Evolutionary conservation across 805 yeast genomes (phyloP), one percentile per base, ranked within the genome.

Genomic region (Starmerella stigmatis): DNA sequence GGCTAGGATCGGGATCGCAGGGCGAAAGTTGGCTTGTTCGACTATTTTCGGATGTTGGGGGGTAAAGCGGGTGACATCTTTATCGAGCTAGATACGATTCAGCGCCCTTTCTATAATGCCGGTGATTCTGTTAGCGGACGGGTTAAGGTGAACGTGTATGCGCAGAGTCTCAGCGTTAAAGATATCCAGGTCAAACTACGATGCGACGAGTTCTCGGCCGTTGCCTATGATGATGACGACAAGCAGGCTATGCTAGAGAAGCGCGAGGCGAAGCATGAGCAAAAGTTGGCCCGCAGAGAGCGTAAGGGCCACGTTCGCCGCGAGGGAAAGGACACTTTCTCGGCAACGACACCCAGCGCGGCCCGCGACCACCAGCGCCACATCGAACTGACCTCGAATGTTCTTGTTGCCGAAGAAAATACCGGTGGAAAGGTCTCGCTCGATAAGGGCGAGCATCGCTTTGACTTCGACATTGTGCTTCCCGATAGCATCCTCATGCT

Each of bases 121-220:
- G 43, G 43, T 3, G 49, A 45, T n/a, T 4, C 20, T 5, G 39
- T 45, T 6, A 20, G 21, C 13, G 49, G 49, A 3, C 15, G 5
- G 1, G 32, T 45, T 9, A 34, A 8, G 2, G 16, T 36, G 19
- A 12, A 11, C 7, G 25, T 34, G 4, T 8, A 15, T 5, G 21
- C 34, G 4, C 30, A 9, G 23, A 36, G 30, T 15, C 13, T 38
- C 5, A 27, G 15, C 7, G 25, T 38, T 9, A 26, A 21, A 13
- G 45, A 45, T 29, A 36, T 45, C 9, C 49, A 45, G 27, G 21
- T 45, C 16, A 45, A 45, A 19, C 25, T 45, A 12, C 42, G 39
- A 10, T 45, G 49, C 43, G 45, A 45, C 16, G 49, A 45, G 39
- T 34, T 8, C 16, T 41, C 32, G 5, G 41, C 45, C 7, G 28